A percentile compares a stretch with the other conserved stretches of the same genome.
phyloP scores from a whole-genome alignment of 495 filamentous ascomycete genomes.

The Monascus purpureus region DNA sequence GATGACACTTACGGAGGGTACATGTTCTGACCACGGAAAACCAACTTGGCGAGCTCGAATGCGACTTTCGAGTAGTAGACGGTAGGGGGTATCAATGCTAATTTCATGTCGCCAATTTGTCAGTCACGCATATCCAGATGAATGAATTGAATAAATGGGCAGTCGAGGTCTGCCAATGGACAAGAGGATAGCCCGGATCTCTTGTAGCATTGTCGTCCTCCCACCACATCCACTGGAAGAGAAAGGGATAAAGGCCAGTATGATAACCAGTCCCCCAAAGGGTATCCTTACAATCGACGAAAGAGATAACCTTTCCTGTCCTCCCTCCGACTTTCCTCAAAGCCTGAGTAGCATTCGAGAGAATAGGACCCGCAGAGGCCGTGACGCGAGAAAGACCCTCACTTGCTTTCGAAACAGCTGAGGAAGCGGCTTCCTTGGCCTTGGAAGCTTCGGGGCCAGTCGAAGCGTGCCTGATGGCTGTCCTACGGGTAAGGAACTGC shows the following conservation, averaged over 20 bases:
- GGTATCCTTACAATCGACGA: constrained; percentile 67
- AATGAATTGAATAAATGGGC: constrained; percentile 2
- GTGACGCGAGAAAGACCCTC: constrained; percentile 77
- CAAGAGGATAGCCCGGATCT: too few species aligned
- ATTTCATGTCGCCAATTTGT: constrained; percentile 7
- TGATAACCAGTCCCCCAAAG: too few species aligned
- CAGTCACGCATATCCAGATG: constrained; percentile 10
- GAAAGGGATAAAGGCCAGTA: constrained; percentile 14
- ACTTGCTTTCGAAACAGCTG: constrained; percentile 60
- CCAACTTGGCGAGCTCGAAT: constrained; percentile 70
- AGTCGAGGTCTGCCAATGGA: too few species aligned
- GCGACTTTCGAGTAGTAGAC: constrained; percentile 86
- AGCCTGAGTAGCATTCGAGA: constrained; percentile 54
- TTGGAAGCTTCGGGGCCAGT: constrained; percentile 58
- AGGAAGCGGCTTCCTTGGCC: constrained; percentile 49
- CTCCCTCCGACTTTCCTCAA: constrained; percentile 71
- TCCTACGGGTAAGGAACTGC: constrained; percentile 42
- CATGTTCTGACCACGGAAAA: constrained; percentile 86
- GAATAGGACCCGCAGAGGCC: constrained; percentile 62
- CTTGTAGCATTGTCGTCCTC: too few species aligned
- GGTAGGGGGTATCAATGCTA: constrained; percentile 74
- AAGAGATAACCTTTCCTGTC: constrained; percentile 64
- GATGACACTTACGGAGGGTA: constrained; percentile 65
- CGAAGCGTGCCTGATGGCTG: constrained; percentile 46
- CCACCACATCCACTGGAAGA: too few species aligned